Conservation (phyloP, 305 asterid species). For the Fraxinus albicans region DNA sequence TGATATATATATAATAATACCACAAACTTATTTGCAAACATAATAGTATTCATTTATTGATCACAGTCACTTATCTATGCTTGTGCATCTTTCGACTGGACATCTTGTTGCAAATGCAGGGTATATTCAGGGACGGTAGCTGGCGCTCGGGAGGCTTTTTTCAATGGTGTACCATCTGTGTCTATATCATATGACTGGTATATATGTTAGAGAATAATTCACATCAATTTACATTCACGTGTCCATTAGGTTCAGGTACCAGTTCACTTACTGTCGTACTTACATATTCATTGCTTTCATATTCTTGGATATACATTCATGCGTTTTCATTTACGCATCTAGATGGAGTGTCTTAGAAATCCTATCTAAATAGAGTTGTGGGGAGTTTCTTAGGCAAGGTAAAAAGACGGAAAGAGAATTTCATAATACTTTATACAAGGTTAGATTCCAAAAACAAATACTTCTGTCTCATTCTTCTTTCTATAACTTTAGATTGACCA, state of each 20-base stretch:
- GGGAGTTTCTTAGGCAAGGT: neutral
- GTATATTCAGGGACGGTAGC: constrained; percentile 89
- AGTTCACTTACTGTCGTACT: neutral
- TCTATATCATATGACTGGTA: constrained; percentile 89
- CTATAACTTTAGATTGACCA: neutral
- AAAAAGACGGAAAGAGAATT: neutral
- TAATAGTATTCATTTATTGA: neutral
- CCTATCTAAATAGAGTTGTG: neutral
- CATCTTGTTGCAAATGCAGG: constrained; percentile 46
- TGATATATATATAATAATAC: neutral
- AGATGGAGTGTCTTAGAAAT: neutral
- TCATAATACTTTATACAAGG: neutral
- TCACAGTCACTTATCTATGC: neutral
- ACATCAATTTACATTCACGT: neutral
- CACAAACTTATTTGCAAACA: neutral
- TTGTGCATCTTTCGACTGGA: constrained; percentile 17
- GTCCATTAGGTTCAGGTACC: neutral
- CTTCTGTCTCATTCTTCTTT: neutral
- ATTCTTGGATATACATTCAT: neutral
- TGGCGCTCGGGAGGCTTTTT: constrained; percentile 91
- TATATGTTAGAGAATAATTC: neutral
- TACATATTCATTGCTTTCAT: neutral
- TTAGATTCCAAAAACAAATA: neutral
- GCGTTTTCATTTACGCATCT: neutral
- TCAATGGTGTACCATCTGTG: constrained; percentile 64